These are phyloP conservation scores for Curvularia spicifera DNA, from an alignment of 2,329 filamentous ascomycete genomes.

Conservation along the genomic window DNA sequence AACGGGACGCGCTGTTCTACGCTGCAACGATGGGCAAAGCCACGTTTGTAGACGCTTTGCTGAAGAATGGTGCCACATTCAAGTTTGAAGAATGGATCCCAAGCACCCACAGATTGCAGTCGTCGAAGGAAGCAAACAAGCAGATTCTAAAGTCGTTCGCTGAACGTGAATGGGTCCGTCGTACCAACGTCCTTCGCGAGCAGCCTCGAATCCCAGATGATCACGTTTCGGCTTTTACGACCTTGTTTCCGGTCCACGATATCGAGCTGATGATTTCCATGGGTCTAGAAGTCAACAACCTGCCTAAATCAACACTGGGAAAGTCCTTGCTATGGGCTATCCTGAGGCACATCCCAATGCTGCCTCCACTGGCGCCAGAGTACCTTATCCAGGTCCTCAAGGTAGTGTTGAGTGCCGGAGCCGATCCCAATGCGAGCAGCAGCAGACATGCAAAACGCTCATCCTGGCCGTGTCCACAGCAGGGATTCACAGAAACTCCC, in stretches of 20 bases:
- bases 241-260: constrained; percentile 29
- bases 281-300: constrained; percentile 33
- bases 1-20: constrained; percentile 37
- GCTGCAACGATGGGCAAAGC: constrained; percentile 36
- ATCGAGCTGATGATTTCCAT: constrained; percentile 32
- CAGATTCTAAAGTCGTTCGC: constrained; percentile 31
- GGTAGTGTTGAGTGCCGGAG: constrained; percentile 23
- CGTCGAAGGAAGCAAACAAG: constrained; percentile 20
- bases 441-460: constrained; percentile 18
- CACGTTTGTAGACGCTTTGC: constrained; percentile 33
- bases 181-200: constrained; percentile 27
- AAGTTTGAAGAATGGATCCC: constrained; percentile 36
- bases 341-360: constrained; percentile 26
- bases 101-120: constrained; percentile 16
- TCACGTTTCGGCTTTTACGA: constrained; percentile 22
- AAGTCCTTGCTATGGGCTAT: constrained; percentile 34
- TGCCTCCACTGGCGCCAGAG: constrained; percentile 19
- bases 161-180: constrained; percentile 38
- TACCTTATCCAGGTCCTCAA: constrained; percentile 32
- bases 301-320: constrained; percentile 24
- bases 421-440: constrained; percentile 31
- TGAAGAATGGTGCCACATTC: constrained; percentile 39
- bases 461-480: constrained; percentile 17
- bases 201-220: constrained; percentile 15
- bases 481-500: constrained; percentile 13